Conservation (phyloP, 225 moss, liverwort and hornwort species). For the Marchantia polymorpha region DNA sequence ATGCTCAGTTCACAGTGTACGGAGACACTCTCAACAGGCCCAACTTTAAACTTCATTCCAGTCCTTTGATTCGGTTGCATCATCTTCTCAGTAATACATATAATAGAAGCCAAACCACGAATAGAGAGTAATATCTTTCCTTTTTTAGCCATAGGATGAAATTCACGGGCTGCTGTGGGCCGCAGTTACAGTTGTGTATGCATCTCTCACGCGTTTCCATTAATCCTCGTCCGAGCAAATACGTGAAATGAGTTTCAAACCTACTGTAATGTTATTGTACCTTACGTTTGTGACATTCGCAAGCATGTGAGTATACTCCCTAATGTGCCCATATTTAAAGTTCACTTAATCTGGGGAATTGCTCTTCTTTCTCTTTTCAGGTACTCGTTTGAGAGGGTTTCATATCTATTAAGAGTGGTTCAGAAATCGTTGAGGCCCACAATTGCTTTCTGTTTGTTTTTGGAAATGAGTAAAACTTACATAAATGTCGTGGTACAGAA, state of each 20-base stretch:
- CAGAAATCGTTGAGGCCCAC: conserved; percentile 68
- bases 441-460: conserved; percentile 66
- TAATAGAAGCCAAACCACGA: too few relatives aligned
- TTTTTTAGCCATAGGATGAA: too few relatives aligned
- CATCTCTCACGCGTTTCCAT: conserved; percentile 73
- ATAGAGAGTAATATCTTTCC: too few relatives aligned
- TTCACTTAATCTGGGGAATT: not conserved
- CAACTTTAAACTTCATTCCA: too few relatives aligned
- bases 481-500: too few relatives aligned
- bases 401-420: not conserved
- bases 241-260: conserved; percentile 84
- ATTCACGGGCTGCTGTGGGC: conserved; percentile 74
- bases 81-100: too few relatives aligned
- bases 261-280: conserved; percentile 73
- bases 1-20: too few relatives aligned
- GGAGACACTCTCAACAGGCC: too few relatives aligned
- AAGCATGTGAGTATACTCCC: conserved; percentile 67
- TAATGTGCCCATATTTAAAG: not conserved
- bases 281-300: conserved; percentile 62
- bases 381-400: too few relatives aligned
- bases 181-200: conserved; percentile 72
- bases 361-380: not conserved
- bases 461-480: conserved; percentile 69
- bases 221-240: conserved; percentile 64
- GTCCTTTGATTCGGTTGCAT: too few relatives aligned